Conservation (phyloP, 306 rosid genomes). For the Pyrus bretschneideri region DNA sequence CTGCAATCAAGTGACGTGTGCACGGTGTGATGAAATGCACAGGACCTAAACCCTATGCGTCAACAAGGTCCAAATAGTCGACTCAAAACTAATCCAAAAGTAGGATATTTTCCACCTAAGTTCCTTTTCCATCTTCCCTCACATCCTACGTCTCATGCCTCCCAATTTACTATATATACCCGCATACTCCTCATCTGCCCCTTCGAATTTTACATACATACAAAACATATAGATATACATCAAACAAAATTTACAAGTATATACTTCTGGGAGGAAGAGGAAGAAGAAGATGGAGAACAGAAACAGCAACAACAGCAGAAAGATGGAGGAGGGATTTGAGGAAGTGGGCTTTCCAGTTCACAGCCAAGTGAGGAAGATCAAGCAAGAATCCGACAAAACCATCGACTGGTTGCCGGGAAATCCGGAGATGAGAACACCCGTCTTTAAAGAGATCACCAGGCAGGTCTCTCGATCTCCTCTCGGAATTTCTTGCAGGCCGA, state of each 20-base stretch:
- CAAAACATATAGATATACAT: not conserved
- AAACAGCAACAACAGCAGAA: not conserved
- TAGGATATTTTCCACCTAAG: conserved; percentile 40
- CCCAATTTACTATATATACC: not conserved
- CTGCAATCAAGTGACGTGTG: not conserved
- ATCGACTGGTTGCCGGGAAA: conserved; percentile 47
- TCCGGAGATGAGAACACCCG: conserved; percentile 53
- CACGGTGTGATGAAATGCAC: not conserved
- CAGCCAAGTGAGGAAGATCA: conserved; percentile 72
- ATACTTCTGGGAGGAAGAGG: not conserved
- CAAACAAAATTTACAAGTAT: not conserved
- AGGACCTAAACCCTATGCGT: not conserved
- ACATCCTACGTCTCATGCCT: conserved; percentile 38
- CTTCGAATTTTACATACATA: not conserved
- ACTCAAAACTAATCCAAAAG: conserved; percentile 25
- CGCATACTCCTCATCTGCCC: not conserved
- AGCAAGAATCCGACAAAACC: conserved; percentile 60
- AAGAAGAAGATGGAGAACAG: conserved; percentile 41
- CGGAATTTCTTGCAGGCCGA: conserved; percentile 49
- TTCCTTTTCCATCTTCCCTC: conserved; percentile 29
- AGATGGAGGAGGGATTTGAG: conserved; percentile 8
- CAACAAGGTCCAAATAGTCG: conserved; percentile 48
- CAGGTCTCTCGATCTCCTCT: conserved; percentile 73
- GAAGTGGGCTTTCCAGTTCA: conserved; percentile 46
- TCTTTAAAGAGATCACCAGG: conserved; percentile 40